phyloP scores from a whole-genome alignment of 1,284 basidiomycete genomes.

The Ceratobasidium sp. region DNA sequence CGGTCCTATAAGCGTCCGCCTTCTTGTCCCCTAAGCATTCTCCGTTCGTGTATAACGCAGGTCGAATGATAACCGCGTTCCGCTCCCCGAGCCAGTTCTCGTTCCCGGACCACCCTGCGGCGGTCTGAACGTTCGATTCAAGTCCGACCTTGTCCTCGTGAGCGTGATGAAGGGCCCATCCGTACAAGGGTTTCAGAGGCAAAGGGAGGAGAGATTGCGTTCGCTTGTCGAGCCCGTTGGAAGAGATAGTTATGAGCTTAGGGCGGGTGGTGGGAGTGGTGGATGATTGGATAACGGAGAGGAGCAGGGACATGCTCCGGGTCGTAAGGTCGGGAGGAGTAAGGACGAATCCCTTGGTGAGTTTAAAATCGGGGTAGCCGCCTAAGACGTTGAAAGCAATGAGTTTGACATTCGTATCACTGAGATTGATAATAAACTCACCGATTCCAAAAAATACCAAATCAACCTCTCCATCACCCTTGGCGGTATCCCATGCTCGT shows the following conservation, averaged over 20 bases:
- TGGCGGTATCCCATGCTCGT: constrained; percentile 55
- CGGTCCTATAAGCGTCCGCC: constrained; percentile 45
- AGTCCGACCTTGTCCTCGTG: constrained; percentile 65
- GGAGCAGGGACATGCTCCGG: constrained; percentile 56
- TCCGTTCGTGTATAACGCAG: constrained; percentile 62
- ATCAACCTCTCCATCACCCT: constrained; percentile 50
- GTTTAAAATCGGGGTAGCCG: constrained; percentile 52
- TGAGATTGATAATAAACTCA: constrained; percentile 48
- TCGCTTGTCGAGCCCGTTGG: constrained; percentile 57
- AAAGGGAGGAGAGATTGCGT: constrained; percentile 58
- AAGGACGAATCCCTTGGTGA: constrained; percentile 55
- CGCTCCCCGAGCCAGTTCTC: constrained; percentile 53
- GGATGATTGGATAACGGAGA: constrained; percentile 55
- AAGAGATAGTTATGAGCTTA: constrained; percentile 60
- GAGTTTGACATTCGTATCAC: not conserved
- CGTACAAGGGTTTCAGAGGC: constrained; percentile 57
- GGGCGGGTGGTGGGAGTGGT: constrained; percentile 48
- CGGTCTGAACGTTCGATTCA: constrained; percentile 57
- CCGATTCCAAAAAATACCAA: constrained; percentile 59
- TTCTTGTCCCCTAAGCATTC: constrained; percentile 54
- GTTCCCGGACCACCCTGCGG: constrained; percentile 57
- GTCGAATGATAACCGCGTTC: constrained; percentile 58
- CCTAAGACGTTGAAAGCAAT: constrained; percentile 47
- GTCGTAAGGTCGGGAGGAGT: constrained; percentile 59
- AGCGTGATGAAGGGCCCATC: constrained; percentile 52